Evolutionary conservation across 73 alveolate genomes (phyloP).

Genomic region (Urostyla sp.): DNA sequence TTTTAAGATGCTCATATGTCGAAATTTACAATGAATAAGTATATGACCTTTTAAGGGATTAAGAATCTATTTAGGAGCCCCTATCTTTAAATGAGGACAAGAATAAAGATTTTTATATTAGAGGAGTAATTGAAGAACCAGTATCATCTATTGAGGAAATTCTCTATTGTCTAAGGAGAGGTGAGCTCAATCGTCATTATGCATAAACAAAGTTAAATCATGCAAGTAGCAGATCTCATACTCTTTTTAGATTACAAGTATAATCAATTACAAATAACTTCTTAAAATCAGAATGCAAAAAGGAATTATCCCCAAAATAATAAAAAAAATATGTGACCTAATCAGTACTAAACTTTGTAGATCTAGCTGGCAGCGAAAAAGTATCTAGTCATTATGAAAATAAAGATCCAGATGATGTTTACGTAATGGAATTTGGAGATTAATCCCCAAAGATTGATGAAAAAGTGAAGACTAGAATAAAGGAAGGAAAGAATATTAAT

Average conservation of each 20-base stretch:
- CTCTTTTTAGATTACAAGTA: constrained; percentile 69
- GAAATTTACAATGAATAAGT: constrained; percentile 62
- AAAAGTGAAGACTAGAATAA: constrained; percentile 53
- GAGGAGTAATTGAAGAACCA: constrained; percentile 79
- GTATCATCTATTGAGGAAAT: constrained; percentile 76
- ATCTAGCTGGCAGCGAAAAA: constrained; percentile 96
- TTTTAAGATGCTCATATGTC: constrained; percentile 47
- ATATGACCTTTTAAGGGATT: constrained; percentile 48
- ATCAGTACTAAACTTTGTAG: constrained; percentile 85
- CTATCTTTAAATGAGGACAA: constrained; percentile 64
- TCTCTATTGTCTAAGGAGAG: constrained; percentile 72
- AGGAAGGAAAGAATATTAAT: constrained; percentile 85
- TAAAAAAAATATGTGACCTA: constrained; percentile 57
- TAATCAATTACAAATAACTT: constrained; percentile 61
- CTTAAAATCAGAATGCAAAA: not conserved
- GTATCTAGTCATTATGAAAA: constrained; percentile 68
- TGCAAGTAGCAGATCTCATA: constrained; percentile 82
- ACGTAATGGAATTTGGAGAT: constrained; percentile 22
- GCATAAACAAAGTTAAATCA: constrained; percentile 84
- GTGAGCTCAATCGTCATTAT: constrained; percentile 79
- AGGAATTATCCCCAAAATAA: constrained; percentile 29
- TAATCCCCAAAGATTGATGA: constrained; percentile 3
- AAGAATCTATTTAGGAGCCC: constrained; percentile 51
- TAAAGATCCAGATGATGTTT: constrained; percentile 24
- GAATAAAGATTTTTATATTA: constrained; percentile 74